Evolutionary conservation across 2,329 filamentous ascomycete genomes (phyloP).

Genomic region (Arachnopeziza araneosa): DNA sequence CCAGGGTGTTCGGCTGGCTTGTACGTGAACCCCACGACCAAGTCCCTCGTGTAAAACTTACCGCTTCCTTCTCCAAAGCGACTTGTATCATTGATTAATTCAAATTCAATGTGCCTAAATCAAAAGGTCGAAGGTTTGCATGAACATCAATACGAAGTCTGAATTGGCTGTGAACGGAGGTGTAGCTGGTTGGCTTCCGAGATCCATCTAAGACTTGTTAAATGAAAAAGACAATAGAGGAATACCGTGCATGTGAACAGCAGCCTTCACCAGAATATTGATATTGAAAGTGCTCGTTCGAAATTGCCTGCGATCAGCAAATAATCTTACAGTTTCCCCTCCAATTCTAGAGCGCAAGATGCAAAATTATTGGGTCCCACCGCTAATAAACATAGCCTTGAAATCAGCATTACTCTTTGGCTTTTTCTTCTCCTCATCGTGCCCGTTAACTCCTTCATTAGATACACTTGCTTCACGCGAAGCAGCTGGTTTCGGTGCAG

Average conservation of each 20-base stretch:
- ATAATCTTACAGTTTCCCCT: background rate
- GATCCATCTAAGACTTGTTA: too few relatives aligned
- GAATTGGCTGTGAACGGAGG: too few relatives aligned
- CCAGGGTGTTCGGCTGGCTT: background rate
- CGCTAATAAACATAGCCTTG: conserved; percentile 39
- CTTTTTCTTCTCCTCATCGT: conserved; percentile 24
- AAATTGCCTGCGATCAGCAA: background rate
- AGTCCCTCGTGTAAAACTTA: too few relatives aligned
- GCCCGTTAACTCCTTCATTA: conserved; percentile 14
- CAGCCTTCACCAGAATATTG: background rate
- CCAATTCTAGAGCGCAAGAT: background rate
- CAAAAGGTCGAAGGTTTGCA: too few relatives aligned
- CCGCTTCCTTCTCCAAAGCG: too few relatives aligned
- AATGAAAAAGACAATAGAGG: background rate
- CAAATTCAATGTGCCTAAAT: too few relatives aligned
- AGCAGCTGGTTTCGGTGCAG: conserved; percentile 4
- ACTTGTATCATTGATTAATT: too few relatives aligned
- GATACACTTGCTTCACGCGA: conserved; percentile 6
- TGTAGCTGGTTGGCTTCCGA: too few relatives aligned
- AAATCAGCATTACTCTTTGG: conserved; percentile 53
- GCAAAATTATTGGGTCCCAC: conserved; percentile 17
- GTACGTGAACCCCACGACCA: too few relatives aligned
- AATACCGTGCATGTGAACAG: background rate
- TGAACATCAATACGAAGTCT: too few relatives aligned
- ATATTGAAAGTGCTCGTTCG: background rate